Evolutionary conservation across 2,329 filamentous ascomycete species (phyloP), one percentile per base, ranked within the genome.

Genomic region (Hortaea sp.): DNA sequence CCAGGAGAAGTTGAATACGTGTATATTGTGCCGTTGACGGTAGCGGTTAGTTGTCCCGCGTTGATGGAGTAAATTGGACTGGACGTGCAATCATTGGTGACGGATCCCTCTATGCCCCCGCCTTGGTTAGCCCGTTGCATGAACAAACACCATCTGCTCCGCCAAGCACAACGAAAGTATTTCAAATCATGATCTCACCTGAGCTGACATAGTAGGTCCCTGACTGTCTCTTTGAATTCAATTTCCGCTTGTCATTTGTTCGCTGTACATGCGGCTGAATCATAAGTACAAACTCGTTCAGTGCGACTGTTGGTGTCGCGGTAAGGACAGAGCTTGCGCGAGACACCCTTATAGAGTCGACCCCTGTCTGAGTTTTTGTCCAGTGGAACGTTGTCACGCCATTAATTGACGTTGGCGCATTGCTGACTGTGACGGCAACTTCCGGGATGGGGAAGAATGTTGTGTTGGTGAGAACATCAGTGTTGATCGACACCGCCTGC

Each of bases 51-150:
- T 37, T 50, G 43, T n/a, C 59, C 59, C 29, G 53, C 52, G 10
- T 30, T 46, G 11, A 58, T 57, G 1, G 56, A 47, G 42, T 61
- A 61, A 27, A 60, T 52, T 2, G 58, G 58, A 7, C 53, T 53
- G 9, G 49, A 50, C 10, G 57, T 55, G 43, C 59, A 61, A 39
- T 62, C 58, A 39, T 60, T 59, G 6, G 57, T 57, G n/a, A 55
- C 50, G n/a, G 55, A 55, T 7, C 20, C 20, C 20, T 20, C 20
- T 20, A 20, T 2, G 4, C 20, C 20, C 20, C 20, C 20, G 4
- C 4, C 20, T 20, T 20, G 2, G 20, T 20, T 20, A 20, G 20
- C n/a, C n/a, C n/a, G n/a, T n/a, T n/a, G n/a, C n/a, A n/a, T n/a
- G n/a, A n/a, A n/a, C n/a, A n/a, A n/a, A n/a, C n/a, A n/a, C n/a